These are phyloP conservation scores for Tylopilus sp. DNA, from an alignment of 768 basidiomycete genomes.

Conservation along the genomic window DNA sequence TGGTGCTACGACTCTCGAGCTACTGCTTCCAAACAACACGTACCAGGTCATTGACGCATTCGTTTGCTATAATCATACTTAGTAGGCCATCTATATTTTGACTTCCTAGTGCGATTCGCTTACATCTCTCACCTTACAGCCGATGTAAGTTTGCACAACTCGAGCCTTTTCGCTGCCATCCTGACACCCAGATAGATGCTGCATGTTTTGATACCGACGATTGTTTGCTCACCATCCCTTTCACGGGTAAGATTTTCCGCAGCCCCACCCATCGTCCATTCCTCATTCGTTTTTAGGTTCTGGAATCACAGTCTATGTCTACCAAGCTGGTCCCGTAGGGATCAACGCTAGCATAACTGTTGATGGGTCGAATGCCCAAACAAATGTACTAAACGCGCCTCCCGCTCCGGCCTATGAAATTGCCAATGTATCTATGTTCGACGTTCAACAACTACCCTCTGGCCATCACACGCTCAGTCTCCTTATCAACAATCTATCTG, in stretches of 20 bases:
- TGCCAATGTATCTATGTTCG: conserved; percentile 24
- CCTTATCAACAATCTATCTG: conserved; percentile 19
- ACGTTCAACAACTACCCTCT: conserved; percentile 18
- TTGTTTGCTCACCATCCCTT: conserved; percentile 20
- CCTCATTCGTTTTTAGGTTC: conserved; percentile 14
- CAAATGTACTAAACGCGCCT: conserved; percentile 17
- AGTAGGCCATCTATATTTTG: conserved; percentile 7
- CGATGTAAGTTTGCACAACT: conserved; percentile 12
- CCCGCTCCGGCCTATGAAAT: conserved; percentile 17
- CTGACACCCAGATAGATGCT: conserved; percentile 13
- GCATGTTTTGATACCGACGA: conserved; percentile 17
- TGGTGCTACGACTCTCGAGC: conserved; percentile 7
- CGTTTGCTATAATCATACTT: conserved; percentile 26
- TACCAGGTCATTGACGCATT: conserved; percentile 19
- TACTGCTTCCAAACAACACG: conserved; percentile 19
- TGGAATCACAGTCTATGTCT: conserved; percentile 22
- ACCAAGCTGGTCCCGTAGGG: conserved; percentile 24
- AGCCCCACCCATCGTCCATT: neutral
- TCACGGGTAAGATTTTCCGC: conserved; percentile 17
- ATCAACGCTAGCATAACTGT: conserved; percentile 21
- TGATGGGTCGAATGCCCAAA: conserved; percentile 9
- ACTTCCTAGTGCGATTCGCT: neutral
- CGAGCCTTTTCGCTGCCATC: neutral
- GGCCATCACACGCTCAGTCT: conserved; percentile 12
- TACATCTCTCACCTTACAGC: conserved; percentile 7